Evolutionary conservation across 768 basidiomycete genomes (phyloP), one percentile per base, ranked within the genome.

Genomic region (Leccinellum rugosiceps): DNA sequence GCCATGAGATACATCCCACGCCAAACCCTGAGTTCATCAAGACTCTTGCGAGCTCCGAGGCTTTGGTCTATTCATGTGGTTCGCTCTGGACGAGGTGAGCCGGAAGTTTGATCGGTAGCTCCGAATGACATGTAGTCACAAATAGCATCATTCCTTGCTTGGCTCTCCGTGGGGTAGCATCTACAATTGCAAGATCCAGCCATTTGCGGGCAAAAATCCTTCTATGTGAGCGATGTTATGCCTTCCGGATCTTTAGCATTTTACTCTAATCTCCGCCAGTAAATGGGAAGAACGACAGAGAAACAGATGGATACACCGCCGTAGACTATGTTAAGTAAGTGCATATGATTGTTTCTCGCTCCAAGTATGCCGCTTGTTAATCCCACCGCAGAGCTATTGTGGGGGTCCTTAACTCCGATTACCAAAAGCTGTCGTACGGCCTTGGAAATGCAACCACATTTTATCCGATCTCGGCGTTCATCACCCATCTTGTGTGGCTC

Each of bases 71-170:
- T 69, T 94, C 92, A 3, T 94, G 94, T 67, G 94, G 94, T 6
- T 96, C 94, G 2, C 76, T 98, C 8, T 98, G 92, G 92, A 98
- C 94, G 14, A 93, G 90, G 92, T 87, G 53, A 50, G 78, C 44
- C 49, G 47, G 8, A 28, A 28, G 44, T 63, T 57, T 32, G 26
- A 28, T 58, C 30, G 38, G 28, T 47, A 15, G 21, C 52, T 50
- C 60, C 53, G 28, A 53, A 53, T 52, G 32, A 57, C 52, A 57
- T 34, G 35, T 6, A 19, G 23, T 53, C 31, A 11, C 52, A 49
- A 56, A 45, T 61, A 92, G 90, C 63, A 90, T 97, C 58, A 86
- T 94, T n/a, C 94, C 94, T 0, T 96, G 94, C 71, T 78, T 98
- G 25, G 90, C 93, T 1, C 73, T 98, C 28, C 83, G 85, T 54